Base-by-base conservation (phyloP, 1,284 basidiomycete genomes). In the Laetiporus sulphureus region DNA sequence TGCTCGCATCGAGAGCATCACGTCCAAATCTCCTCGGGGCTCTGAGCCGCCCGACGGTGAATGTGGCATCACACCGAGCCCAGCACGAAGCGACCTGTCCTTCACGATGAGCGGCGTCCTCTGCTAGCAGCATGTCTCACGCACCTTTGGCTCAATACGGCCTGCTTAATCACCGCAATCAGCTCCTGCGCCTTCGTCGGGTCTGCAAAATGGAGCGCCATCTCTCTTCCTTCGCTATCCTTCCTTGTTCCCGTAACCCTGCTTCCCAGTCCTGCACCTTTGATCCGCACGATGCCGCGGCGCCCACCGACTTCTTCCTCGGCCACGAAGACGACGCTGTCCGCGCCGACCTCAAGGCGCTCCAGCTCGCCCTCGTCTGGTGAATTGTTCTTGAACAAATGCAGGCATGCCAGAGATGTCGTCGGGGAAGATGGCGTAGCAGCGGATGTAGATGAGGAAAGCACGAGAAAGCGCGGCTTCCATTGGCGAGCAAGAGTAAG, bases 1-100 rank as follows among this genome's bases (percentile, higher is more conserved):
- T 19, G 75, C 72, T 30, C 79, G 79, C 68, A 87, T 83, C n/a
- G 81, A 81, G 23, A 87, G 67, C 74, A 86, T 82, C 37, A 86
- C 84, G 57, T 87, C 83, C 66, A 87, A 73, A 54, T 87, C 83
- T 4, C 84, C 83, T 39, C 77, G 70, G 16, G 83, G 83, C 46
- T 83, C 83, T 29, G 72, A 61, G 11, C 61, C 64, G 23, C 66
- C 65, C 13, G 7, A 5, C 10, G 67, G 53, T 19, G 66, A 62
- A 27, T 64, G 64, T 0, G 65, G 55, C 16, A 74, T 66, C 29
- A 72, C 62, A 31, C 77, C 74, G 25, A 85, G 58, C 15, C 83
- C 83, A 13, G 77, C 80, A 15, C 77, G 77, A 30, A 82, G 64
- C 37, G 81, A 77, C 53, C 83, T 85, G n/a, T n/a, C n/a, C n/a